These are phyloP conservation scores for Termitomyces sp. DNA, from an alignment of 1,284 basidiomycete genomes.

Conservation along the genomic window DNA sequence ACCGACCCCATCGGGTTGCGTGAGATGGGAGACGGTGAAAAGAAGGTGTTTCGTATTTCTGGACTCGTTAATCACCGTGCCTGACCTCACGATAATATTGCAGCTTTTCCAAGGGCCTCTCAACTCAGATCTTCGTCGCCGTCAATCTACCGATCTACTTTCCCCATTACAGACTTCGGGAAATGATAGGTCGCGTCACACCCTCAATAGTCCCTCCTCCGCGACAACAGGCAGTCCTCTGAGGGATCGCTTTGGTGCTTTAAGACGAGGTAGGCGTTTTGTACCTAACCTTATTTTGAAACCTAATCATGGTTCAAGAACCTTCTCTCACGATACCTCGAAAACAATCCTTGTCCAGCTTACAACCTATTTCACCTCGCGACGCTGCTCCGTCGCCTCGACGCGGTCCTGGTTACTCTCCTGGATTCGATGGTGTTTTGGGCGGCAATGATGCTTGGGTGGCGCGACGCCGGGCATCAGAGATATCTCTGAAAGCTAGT, in stretches of 20 bases:
- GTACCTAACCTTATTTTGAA: slow-evolving; percentile 3
- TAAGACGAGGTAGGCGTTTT: slow-evolving; percentile 53
- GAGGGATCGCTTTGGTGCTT: slow-evolving; percentile 58
- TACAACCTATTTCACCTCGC: slow-evolving; percentile 54
- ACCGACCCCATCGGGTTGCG: slow-evolving; percentile 72
- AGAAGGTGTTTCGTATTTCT: slow-evolving; percentile 60
- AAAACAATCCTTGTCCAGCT: slow-evolving; percentile 65
- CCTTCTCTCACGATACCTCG: slow-evolving; percentile 40
- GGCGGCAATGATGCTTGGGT: slow-evolving; percentile 63
- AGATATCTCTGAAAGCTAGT: slow-evolving; percentile 39
- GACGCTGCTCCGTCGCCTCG: slow-evolving; percentile 64
- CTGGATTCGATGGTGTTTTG: slow-evolving; percentile 69
- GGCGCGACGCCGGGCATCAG: slow-evolving; percentile 53
- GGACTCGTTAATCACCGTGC: slow-evolving; percentile 15
- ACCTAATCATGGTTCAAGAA: slow-evolving; percentile 22
- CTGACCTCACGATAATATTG: slow-evolving; percentile 14
- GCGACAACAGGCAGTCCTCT: slow-evolving; percentile 48
- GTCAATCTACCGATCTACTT: slow-evolving; percentile 69
- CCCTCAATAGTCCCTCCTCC: slow-evolving; percentile 39
- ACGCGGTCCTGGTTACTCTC: slow-evolving; percentile 45
- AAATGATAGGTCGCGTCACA: slow-evolving; percentile 54
- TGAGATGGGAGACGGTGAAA: slow-evolving; percentile 80
- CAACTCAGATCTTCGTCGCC: slow-evolving; percentile 77
- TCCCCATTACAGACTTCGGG: slow-evolving; percentile 43
- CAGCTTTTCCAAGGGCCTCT: slow-evolving; percentile 71